Percentiles rank a stretch among this genome's conserved stretches.
phyloP scores from a whole-genome alignment of 345 rosid species.

The Balakata baccata region DNA sequence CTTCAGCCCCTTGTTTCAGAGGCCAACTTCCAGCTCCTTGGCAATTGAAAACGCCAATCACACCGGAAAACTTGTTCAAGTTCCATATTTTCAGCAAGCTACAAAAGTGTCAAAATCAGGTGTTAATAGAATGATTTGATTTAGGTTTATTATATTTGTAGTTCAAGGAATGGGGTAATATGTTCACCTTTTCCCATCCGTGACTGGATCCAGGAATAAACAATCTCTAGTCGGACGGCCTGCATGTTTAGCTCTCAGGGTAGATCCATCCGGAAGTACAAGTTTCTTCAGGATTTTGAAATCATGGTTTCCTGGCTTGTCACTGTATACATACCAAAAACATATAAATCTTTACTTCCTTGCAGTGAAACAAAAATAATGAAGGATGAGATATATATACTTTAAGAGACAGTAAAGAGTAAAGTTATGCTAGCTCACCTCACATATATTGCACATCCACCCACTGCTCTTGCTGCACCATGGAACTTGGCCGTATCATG shows the following conservation, averaged over 20 bases:
- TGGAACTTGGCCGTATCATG: constrained; percentile 56
- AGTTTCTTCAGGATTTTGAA: constrained; percentile 55
- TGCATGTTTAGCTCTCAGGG: constrained; percentile 56
- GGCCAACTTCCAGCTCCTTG: constrained; percentile 72
- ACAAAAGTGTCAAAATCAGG: constrained; percentile 14
- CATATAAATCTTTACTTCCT: background rate
- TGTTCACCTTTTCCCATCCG: constrained; percentile 58
- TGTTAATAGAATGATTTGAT: background rate
- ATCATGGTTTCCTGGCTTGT: constrained; percentile 29
- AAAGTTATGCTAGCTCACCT: constrained; percentile 35
- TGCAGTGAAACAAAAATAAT: background rate
- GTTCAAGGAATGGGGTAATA: background rate
- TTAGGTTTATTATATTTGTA: background rate
- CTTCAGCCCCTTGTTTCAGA: constrained; percentile 30
- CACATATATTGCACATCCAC: constrained; percentile 59
- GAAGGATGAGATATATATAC: background rate
- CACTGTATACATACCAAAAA: constrained; percentile 8
- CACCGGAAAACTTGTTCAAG: constrained; percentile 54
- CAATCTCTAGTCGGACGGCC: constrained; percentile 73
- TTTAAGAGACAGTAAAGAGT: background rate
- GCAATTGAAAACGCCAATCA: constrained; percentile 63
- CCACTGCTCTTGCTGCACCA: constrained; percentile 56
- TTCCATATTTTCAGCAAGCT: constrained; percentile 73
- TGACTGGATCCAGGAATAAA: constrained; percentile 55
- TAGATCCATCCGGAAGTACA: constrained; percentile 59